phyloP scores from a whole-genome alignment of 2,329 filamentous ascomycete species.

The Phaeomoniella chlamydospora region DNA sequence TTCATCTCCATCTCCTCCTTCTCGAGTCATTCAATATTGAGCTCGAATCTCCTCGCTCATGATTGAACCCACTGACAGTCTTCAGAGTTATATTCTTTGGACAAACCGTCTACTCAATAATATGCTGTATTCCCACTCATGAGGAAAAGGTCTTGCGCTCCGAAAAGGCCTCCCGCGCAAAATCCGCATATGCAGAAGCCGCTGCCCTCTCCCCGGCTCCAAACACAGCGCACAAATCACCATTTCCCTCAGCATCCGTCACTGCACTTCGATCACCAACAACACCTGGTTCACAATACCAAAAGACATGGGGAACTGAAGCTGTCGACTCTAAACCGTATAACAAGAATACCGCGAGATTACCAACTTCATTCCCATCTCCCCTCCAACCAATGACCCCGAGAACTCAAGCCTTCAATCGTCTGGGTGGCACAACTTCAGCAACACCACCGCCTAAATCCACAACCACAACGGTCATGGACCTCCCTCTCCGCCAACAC shows the following conservation, averaged over 20 bases:
- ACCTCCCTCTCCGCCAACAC: conserved; percentile 24
- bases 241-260: conserved; percentile 9
- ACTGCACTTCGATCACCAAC: conserved; percentile 10
- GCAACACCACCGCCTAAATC: background rate
- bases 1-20: conserved; percentile 33
- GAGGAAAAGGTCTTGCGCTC: conserved; percentile 18
- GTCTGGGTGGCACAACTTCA: conserved; percentile 18
- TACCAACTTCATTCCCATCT: conserved; percentile 14
- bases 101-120: background rate
- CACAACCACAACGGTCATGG: conserved; percentile 6
- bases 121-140: conserved; percentile 13
- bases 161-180: conserved; percentile 13
- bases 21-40: conserved; percentile 11
- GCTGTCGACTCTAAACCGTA: conserved; percentile 23
- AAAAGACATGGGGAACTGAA: conserved; percentile 20
- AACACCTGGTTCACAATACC: conserved; percentile 22
- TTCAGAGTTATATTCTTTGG: background rate
- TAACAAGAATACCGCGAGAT: conserved; percentile 18
- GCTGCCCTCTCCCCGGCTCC: background rate
- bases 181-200: conserved; percentile 2
- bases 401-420: conserved; percentile 25
- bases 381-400: conserved; percentile 20
- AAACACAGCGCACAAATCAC: background rate
- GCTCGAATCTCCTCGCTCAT: conserved; percentile 4
- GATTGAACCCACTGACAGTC: background rate